phyloP scores from a whole-genome alignment of 345 rosid genomes.

The Iberis pinnata region DNA sequence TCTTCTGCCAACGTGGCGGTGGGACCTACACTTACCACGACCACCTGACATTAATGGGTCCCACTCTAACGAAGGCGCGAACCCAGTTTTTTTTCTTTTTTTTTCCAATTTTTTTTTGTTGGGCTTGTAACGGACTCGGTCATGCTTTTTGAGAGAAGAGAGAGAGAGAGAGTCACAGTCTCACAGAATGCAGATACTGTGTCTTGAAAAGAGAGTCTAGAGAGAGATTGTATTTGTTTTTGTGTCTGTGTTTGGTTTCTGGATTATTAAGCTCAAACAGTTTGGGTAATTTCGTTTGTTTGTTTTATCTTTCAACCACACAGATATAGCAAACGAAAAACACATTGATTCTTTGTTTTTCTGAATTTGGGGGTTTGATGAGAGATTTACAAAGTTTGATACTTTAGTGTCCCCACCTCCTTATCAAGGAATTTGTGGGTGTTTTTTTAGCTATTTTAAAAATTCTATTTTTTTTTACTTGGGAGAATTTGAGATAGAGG shows the following conservation, averaged over 20 bases:
- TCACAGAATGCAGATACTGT: conserved; percentile 31
- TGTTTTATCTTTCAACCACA: conserved; percentile 23
- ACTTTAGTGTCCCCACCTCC: conserved; percentile 11
- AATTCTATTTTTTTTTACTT: background rate
- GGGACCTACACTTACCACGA: conserved; percentile 27
- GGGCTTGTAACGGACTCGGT: conserved; percentile 28
- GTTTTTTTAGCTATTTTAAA: background rate
- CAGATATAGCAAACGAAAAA: background rate
- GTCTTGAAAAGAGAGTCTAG: conserved; percentile 23
- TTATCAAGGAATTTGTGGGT: conserved; percentile 10
- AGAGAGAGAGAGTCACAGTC: conserved; percentile 19
- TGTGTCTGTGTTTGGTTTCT: conserved; percentile 15
- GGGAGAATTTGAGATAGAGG: conserved; percentile 10
- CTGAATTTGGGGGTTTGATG: no score
- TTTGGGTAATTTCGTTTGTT: conserved; percentile 23
- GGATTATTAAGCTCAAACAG: conserved; percentile 17
- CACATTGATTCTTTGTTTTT: no score
- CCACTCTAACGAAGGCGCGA: conserved; percentile 37
- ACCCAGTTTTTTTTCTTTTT: conserved; percentile 16
- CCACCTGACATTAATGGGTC: conserved; percentile 26
- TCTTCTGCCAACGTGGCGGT: conserved; percentile 36
- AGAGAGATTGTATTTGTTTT: background rate
- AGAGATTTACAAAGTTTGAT: conserved; percentile 16
- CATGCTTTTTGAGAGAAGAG: conserved; percentile 25
- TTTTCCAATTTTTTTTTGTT: conserved; percentile 2